phyloP scores from a whole-genome alignment of 2,329 filamentous ascomycete species.

The Exophiala phaeomuriformis region DNA sequence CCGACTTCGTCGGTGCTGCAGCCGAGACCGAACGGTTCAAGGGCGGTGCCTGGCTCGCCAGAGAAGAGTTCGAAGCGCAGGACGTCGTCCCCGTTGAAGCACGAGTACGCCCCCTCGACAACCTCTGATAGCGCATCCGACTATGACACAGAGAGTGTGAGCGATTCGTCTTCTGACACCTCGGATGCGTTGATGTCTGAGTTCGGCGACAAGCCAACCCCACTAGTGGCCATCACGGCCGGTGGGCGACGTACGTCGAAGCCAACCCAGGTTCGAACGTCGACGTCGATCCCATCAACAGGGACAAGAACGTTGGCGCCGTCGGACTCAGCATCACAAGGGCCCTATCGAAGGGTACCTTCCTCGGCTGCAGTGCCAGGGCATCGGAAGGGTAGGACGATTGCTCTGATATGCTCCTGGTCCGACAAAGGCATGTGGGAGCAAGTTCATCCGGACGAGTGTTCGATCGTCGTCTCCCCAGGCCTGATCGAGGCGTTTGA shows the following conservation, averaged over 20 bases:
- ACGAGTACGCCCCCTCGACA: conserved; percentile 87
- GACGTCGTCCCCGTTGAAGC: conserved; percentile 87
- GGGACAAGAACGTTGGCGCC: conserved; percentile 59
- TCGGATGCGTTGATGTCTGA: conserved; percentile 48
- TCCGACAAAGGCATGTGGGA: conserved; percentile 58
- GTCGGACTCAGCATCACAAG: conserved; percentile 75
- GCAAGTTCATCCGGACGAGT: conserved; percentile 54
- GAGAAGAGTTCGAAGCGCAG: conserved; percentile 50
- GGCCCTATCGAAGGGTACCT: conserved; percentile 52
- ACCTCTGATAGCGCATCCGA: conserved; percentile 56
- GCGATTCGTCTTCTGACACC: conserved; percentile 42
- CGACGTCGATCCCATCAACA: conserved; percentile 37
- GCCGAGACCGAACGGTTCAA: conserved; percentile 3
- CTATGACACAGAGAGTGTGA: conserved; percentile 47
- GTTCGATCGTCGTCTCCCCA: conserved; percentile 55
- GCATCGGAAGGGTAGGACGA: conserved; percentile 47
- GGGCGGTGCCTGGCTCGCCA: conserved; percentile 6
- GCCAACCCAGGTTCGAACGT: conserved; percentile 29
- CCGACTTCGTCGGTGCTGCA: background rate
- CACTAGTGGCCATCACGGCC: conserved; percentile 29
- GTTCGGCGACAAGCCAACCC: conserved; percentile 43
- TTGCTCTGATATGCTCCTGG: conserved; percentile 58
- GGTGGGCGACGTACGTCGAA: conserved; percentile 38
- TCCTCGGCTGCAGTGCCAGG: conserved; percentile 31
- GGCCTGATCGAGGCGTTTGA: conserved; percentile 60